Evolutionary conservation across 225 moss, liverwort and hornwort species (phyloP), one percentile per base, ranked within the genome.

Genomic region (Asterella californica): DNA sequence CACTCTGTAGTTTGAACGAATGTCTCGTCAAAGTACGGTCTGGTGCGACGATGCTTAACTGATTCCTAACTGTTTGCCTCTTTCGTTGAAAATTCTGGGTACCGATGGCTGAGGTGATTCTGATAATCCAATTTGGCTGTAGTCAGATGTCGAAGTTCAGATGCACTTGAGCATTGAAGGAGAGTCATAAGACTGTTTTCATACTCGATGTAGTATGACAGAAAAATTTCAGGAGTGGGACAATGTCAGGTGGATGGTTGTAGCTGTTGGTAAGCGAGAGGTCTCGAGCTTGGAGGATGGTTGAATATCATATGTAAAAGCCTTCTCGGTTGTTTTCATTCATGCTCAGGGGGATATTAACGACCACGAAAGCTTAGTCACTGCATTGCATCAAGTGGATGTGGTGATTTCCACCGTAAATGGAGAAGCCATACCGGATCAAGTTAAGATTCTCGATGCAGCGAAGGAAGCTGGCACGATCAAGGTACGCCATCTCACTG

Each of bases 371-470:
- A 85, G 84, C 59, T 83, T 88, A 14, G 61, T 90, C 7, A 66
- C 77, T 50, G 88, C 90, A 0, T n/a, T 86, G 74, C 84, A 79
- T 74, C 76, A 79, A 67, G 90, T 88, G 79, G 88, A 90, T 15
- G 80, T 90, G 37, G 88, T 90, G 63, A 86, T 90, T 57, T 90
- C 88, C 2, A 72, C 80, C 33, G 86, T 90, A 1, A 84, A 79
- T 14, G 65, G 77, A 76, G n/a, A 45, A 24, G 82, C 81, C 49
- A 30, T 80, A 1, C 49, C 76, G 27, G 83, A 84, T 66, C 90
- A 90, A 53, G 78, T 86, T 36, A 88, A 82, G 29, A 80, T 90
- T 57, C 61, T 90, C 71, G 81, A 86, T 6, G 88, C 88, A 5
- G 86, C 84, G 34, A 86, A 82, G 65, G 80, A 88, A 84, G 86